A percentile compares a stretch with the other conserved stretches of the same genome.
Evolutionary conservation across 2,329 filamentous ascomycete genomes (phyloP).

Genomic region (Biscogniauxia sp.): DNA sequence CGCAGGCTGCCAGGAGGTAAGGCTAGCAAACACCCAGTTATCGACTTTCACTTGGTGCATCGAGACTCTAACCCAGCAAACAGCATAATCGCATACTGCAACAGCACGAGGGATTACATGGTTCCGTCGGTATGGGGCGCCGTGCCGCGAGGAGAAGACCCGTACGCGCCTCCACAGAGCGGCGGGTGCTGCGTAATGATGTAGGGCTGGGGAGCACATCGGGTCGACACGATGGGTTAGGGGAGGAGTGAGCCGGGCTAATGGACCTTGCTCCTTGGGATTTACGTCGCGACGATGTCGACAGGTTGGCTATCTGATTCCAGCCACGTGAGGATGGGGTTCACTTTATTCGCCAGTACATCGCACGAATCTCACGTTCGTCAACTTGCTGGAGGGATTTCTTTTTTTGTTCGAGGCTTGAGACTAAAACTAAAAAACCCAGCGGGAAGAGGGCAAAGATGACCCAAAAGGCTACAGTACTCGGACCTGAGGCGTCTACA

Average conservation of each 20-base stretch:
- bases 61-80: constrained; percentile 19
- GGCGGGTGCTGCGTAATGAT: constrained; percentile 94
- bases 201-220: constrained; percentile 48
- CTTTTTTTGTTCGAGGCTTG: not conserved
- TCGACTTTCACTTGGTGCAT: not conserved
- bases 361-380: constrained; percentile 18
- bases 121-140: constrained; percentile 95
- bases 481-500: constrained; percentile 21
- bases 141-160: constrained; percentile 92
- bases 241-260: constrained; percentile 7
- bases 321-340: constrained; percentile 16
- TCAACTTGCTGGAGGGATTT: constrained; percentile 13
- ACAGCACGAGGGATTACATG: constrained; percentile 98
- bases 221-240: constrained; percentile 13
- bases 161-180: constrained; percentile 94
- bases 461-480: constrained; percentile 22
- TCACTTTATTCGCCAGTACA: constrained; percentile 11
- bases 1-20: constrained; percentile 85
- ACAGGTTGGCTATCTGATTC: constrained; percentile 24
- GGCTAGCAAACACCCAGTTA: constrained; percentile 27
- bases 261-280: constrained; percentile 16
- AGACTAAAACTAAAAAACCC: constrained; percentile 6
- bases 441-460: constrained; percentile 8
- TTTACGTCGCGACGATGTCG: constrained; percentile 24
- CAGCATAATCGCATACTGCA: constrained; percentile 97